These are phyloP conservation scores for Coprinellus aureogranulatus DNA, from an alignment of 768 basidiomycete genomes.

Conservation along the genomic window DNA sequence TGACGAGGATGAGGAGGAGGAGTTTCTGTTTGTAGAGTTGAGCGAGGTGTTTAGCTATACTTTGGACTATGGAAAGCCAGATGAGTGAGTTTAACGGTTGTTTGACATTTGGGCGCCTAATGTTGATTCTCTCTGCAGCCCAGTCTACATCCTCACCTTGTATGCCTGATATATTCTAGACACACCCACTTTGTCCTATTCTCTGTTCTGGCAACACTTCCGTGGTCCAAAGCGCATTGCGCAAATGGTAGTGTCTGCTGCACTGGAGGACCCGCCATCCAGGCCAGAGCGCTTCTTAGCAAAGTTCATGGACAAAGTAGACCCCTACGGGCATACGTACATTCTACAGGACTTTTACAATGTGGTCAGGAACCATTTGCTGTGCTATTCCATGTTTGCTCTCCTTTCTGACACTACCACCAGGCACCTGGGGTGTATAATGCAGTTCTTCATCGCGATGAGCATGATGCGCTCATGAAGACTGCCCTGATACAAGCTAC, in stretches of 20 bases:
- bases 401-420: not conserved
- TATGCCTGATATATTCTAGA: too few species aligned
- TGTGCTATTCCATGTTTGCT: not conserved
- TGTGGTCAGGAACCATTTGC: slow-evolving; percentile 22
- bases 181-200: slow-evolving; percentile 47
- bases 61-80: slow-evolving; percentile 47
- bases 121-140: slow-evolving; percentile 34
- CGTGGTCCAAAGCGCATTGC: slow-evolving; percentile 49
- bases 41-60: slow-evolving; percentile 45
- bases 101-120: slow-evolving; percentile 2
- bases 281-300: slow-evolving; percentile 34
- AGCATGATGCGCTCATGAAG: not conserved
- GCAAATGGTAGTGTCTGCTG: slow-evolving; percentile 43
- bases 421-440: too few species aligned
- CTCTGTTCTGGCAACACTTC: slow-evolving; percentile 44
- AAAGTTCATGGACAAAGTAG: slow-evolving; percentile 29
- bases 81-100: slow-evolving; percentile 43
- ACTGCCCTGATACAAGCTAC: not conserved
- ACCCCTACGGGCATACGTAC: slow-evolving; percentile 34
- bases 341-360: slow-evolving; percentile 31
- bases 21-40: slow-evolving; percentile 43
- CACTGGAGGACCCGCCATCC: slow-evolving; percentile 26
- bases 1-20: slow-evolving; percentile 44
- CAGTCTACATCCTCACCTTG: slow-evolving; percentile 65
- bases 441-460: too few species aligned